Evolutionary conservation across 306 rosid genomes (phyloP), one percentile per base, ranked within the genome.

Genomic region (Cucumis melo): DNA sequence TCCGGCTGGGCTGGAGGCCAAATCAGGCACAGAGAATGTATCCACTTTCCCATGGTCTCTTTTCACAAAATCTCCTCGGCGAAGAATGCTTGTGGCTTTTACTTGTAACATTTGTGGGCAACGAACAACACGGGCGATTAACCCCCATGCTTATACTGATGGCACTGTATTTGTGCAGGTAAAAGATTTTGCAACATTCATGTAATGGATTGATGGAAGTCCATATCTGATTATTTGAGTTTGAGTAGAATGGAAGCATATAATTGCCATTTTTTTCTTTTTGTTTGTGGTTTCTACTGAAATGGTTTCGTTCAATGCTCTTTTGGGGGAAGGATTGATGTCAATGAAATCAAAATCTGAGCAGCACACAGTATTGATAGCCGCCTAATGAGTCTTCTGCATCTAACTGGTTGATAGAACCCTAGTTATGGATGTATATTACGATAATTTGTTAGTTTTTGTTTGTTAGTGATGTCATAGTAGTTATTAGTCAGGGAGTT

Each of bases 91-190:
- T 8, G 94, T 94, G 8, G 92, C 97, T 81, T 94, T 94, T 80
- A 92, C 98, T 42, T 94, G 97, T 86, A 89, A 95, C 80, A 88
- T 94, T n/a, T 94, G 99, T 63, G 86, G 91, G 78, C 99, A 94
- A 87, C 82, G 99, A 81, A 94, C 99, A 34, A 92, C 96, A 0
- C 87, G 99, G 14, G 99, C 98, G 17, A 92, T 92, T 61, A 94
- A 92, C 79, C 99, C 96, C 41, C 99, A 92, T 87, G 99, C 99
- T 44, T 94, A 92, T 84, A 87, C 95, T 10, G 97, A 94, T 85
- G 99, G 99, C 78, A 94, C 99, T 71, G 99, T 94, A 79, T 94
- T 94, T 81, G 98, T 94, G 59, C 97, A 94, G 98, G 97, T 94
- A 83, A 32, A 3, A 36, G 21, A 44, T 39, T 59, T 73, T 63